Conservation (phyloP, 2,329 filamentous ascomycete genomes). For the Fusarium setosum region DNA sequence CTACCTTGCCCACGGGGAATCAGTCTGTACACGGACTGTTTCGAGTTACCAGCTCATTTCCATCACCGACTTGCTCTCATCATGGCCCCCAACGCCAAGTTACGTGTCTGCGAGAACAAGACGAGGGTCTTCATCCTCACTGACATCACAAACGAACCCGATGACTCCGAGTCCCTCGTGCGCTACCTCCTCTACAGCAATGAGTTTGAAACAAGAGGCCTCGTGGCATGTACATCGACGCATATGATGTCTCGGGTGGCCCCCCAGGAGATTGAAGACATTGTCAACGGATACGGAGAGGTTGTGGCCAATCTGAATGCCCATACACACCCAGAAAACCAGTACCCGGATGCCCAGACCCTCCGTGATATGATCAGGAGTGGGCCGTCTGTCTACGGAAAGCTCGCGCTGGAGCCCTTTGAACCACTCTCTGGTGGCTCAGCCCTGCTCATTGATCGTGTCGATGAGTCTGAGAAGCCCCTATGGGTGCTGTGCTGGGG, state of each 20-base stretch:
- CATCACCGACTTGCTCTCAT: background rate
- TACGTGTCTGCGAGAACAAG: background rate
- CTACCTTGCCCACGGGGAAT: rapidly evolving
- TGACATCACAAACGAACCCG: background rate
- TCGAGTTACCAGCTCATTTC: background rate
- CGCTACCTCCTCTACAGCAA: background rate
- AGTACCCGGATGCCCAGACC: background rate
- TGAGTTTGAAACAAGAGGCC: background rate
- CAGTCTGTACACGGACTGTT: too few relatives aligned
- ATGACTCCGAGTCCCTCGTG: background rate
- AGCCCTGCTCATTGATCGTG: background rate
- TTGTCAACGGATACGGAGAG: background rate
- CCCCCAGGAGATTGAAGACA: background rate
- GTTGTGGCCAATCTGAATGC: background rate
- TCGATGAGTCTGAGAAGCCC: background rate
- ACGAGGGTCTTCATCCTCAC: background rate
- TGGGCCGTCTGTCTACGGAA: background rate
- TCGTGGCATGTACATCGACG: background rate
- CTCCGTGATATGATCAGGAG: background rate
- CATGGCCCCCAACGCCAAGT: background rate
- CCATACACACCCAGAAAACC: background rate
- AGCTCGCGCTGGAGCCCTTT: background rate
- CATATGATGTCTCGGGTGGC: background rate
- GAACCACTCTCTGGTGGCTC: background rate
- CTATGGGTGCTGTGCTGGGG: background rate